Evolutionary conservation across 2,329 filamentous ascomycete genomes (phyloP).

Genomic region (Westerdykella aurantiaca): DNA sequence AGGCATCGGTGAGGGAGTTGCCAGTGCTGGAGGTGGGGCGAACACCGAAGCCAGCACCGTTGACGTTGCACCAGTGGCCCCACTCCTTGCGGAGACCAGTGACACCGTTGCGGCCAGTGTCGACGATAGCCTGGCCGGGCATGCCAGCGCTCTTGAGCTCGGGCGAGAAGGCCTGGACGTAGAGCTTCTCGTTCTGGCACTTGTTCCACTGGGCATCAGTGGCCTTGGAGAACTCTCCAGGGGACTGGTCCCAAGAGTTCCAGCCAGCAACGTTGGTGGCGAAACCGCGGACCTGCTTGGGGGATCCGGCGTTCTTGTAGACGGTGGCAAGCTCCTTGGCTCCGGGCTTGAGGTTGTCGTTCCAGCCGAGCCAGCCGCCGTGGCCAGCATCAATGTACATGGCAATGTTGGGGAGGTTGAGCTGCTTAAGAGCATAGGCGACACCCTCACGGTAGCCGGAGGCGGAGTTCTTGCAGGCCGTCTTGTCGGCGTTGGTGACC

Average conservation of each 20-base stretch:
- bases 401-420: conserved; percentile 58
- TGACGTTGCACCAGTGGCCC: conserved; percentile 66
- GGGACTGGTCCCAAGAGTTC: conserved; percentile 48
- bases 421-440: conserved; percentile 52
- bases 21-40: conserved; percentile 57
- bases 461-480: conserved; percentile 53
- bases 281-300: conserved; percentile 48
- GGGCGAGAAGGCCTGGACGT: conserved; percentile 48
- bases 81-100: conserved; percentile 45
- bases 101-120: conserved; percentile 55
- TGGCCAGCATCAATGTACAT: conserved; percentile 63
- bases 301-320: conserved; percentile 45
- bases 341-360: conserved; percentile 53
- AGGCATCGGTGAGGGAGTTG: conserved; percentile 54
- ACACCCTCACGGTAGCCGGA: conserved; percentile 54
- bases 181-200: conserved; percentile 50
- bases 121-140: conserved; percentile 52
- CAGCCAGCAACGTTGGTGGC: conserved; percentile 57
- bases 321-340: conserved; percentile 46
- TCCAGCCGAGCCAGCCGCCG: conserved; percentile 62
- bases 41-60: conserved; percentile 57
- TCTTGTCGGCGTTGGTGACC: conserved; percentile 54
- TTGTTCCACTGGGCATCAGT: conserved; percentile 37
- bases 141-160: conserved; percentile 46
- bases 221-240: conserved; percentile 33